Base-by-base conservation (phyloP, 192 early-diverging fungal species). In the Gamsiella multidivaricata region DNA sequence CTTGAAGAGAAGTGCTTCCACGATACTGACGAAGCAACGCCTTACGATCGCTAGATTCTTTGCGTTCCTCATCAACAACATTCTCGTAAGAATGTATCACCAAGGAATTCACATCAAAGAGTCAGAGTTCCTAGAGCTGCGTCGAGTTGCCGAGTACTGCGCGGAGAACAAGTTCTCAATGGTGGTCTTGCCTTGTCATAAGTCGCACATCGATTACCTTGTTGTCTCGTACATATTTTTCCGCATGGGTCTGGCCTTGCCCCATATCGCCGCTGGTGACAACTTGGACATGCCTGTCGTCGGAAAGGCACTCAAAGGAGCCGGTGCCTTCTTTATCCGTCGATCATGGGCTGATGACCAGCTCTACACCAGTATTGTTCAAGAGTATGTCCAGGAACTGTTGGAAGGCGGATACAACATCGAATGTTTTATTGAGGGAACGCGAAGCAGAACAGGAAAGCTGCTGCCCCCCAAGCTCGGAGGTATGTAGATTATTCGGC, bases 201-300 rank as follows among this genome's bases (percentile, higher is more conserved):
- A 95, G 82, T 93, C 91, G 7, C 94, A 95, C 65, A 85, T 95
- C 36, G 94, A 95, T 73, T 95, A 95, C 71, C 74, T 95, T 17
- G 92, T 95, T 20, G 83, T 95, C 26, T 90, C 85, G 33, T 94
- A 91, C 62, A 82, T 95, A 12, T 90, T 95, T 76, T 93, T 90
- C 83, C 88, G 92, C 26, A 87, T 93, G 41, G 92, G 92, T n/a
- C 61, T 93, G 5, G 89, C 87, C 3, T 69, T 93, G 28, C 94
- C 94, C 15, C 92, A 94, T 56, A 95, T 95, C 73, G 90, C 91
- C 31, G 94, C 94, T 32, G 94, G 94, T 18, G 89, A 95, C 49
- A 95, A 95, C 82, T 79, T 95, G 53, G 90, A 95, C 63, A 82
- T 95, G 80, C 92, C 92, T 3, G 64, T 89, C 20, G 84, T 95